Evolutionary conservation across 1,284 basidiomycete genomes (phyloP), one percentile per base, ranked within the genome.

Genomic region (Phellopilus nigrolimitatus): DNA sequence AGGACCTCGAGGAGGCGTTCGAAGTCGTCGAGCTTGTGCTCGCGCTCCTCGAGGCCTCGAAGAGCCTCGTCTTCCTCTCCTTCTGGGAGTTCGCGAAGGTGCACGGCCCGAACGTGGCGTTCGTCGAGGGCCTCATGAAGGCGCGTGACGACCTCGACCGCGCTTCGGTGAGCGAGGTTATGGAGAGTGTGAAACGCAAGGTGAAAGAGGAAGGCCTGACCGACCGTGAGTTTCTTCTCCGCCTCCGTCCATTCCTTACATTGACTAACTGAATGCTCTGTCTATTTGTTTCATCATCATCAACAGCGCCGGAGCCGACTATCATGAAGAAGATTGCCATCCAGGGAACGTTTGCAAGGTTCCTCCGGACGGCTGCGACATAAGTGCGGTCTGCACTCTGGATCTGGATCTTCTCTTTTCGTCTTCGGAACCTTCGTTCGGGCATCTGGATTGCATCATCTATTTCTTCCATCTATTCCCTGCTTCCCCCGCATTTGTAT

Each of bases 31-130:
- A 97, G 63, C 78, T 85, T 73, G 80, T 95, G 36, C 74, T 94
- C 9, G 79, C 84, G 4, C 79, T 99, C 66, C 71, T 99, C 27
- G 88, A 91, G 53, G 92, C 95, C 1, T 92, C 89, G 27, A 87
- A 91, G 65, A 91, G 92, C 58, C 85, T 99, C 73, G 87, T 91
- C 2, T 97, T 98, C 72, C 72, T 99, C 55, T 95, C 95, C 19
- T 98, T 87, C 68, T 93, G 91, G 90, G 79, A 83, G 9, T 99
- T 99, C 67, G 95, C 95, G n/a, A 92, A 94, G 62, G 80, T 88
- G 13, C 90, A 97, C 66, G 95, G 97, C 2, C 92, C 95, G 10
- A 95, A 95, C 60, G 76, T 98, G 28, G 75, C 81, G 2, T 99
- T 98, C 63, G 85, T 97, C 22, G 95, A 99, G 65, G 79, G 84